A percentile compares a stretch with the other conserved stretches of the same genome.
Evolutionary conservation across 306 rosid genomes (phyloP).

Genomic region (Ormosia emarginata): DNA sequence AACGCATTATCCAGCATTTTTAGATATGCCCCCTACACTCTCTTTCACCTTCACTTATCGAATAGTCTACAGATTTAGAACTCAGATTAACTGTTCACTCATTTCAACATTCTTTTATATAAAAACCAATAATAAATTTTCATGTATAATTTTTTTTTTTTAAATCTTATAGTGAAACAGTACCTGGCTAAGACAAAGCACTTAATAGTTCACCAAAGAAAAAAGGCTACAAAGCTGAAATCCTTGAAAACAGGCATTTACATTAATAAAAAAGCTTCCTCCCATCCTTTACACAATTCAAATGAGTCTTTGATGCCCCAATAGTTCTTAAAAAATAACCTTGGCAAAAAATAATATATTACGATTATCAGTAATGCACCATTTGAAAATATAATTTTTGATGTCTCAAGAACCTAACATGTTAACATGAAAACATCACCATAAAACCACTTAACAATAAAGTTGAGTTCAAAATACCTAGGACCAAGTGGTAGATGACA

Average conservation of each 20-base stretch:
- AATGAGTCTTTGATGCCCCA: background rate
- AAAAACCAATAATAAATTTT: conserved; percentile 10
- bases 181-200: background rate
- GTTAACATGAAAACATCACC: conserved; percentile 24
- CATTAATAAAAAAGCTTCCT: background rate
- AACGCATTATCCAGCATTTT: background rate
- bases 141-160: too few species aligned
- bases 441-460: conserved; percentile 20
- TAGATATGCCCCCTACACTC: background rate
- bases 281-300: background rate
- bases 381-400: too few species aligned
- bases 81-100: background rate
- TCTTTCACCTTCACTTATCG: background rate
- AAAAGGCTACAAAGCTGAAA: background rate
- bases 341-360: background rate
- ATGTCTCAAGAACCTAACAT: conserved; percentile 95
- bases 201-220: background rate
- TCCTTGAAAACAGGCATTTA: background rate
- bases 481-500: too few species aligned
- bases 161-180: background rate
- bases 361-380: background rate
- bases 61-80: background rate
- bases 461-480: conserved; percentile 4
- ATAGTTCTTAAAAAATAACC: background rate
- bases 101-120: background rate